phyloP scores from a whole-genome alignment of 2,329 filamentous ascomycete species.

The Diplodia mutila region DNA sequence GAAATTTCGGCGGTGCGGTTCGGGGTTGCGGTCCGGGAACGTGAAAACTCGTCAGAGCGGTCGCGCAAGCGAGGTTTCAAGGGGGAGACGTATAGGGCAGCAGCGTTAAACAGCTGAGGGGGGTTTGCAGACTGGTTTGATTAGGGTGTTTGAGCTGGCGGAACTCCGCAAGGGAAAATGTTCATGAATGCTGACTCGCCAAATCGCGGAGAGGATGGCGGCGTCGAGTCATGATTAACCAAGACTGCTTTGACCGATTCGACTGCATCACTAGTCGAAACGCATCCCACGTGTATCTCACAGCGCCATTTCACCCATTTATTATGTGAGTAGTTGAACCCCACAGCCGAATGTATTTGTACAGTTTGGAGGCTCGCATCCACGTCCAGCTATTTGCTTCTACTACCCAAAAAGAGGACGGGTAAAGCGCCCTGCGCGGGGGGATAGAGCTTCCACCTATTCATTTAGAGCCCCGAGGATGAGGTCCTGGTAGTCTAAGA shows the following conservation, averaged over 20 bases:
- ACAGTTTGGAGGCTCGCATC: background rate
- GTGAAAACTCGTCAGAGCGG: background rate
- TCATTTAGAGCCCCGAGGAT: constrained; percentile 29
- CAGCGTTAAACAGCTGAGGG: no score
- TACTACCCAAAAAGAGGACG: background rate
- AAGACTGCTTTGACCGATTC: background rate
- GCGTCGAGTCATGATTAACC: background rate
- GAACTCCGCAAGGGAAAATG: constrained; percentile 10
- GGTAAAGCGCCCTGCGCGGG: no score
- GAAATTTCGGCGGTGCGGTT: background rate
- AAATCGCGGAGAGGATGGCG: background rate
- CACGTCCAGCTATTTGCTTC: no score
- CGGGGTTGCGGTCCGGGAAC: background rate
- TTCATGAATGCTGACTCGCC: constrained; percentile 10
- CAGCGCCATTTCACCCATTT: no score
- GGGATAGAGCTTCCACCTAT: background rate
- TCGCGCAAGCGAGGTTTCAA: background rate
- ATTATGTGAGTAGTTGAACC: no score
- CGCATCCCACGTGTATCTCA: no score
- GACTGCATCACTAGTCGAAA: no score
- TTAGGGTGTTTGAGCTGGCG: background rate
- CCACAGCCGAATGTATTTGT: no score
- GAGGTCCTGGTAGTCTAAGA: constrained; percentile 72
- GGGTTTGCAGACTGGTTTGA: background rate
- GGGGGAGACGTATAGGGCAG: background rate